These are phyloP conservation scores for Mitragyna speciosa DNA, from an alignment of 257 asterid species.

Conservation along the genomic window DNA sequence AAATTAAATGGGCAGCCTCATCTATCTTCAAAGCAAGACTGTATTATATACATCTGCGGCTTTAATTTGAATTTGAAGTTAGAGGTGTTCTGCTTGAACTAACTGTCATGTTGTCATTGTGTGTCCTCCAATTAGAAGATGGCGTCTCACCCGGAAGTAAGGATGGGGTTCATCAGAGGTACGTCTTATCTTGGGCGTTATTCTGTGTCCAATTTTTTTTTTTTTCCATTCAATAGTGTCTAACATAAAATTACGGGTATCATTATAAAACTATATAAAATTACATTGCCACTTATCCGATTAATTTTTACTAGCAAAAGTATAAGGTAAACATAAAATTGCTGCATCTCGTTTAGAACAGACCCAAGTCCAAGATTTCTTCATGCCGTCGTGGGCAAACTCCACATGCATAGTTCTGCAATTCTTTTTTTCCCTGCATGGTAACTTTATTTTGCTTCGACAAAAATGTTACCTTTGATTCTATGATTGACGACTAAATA, in stretches of 20 bases:
- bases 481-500: no score
- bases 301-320: no score
- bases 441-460: not conserved
- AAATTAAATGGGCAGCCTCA: not conserved
- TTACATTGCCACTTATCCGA: no score
- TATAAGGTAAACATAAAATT: no score
- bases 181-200: not conserved
- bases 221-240: no score
- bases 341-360: no score
- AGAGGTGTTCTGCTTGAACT: not conserved
- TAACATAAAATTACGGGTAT: no score
- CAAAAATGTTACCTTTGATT: no score
- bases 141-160: conserved; percentile 15
- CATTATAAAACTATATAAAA: no score
- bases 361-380: no score
- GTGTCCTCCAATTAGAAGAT: conserved; percentile 3
- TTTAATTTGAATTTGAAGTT: not conserved
- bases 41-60: not conserved
- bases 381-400: not conserved
- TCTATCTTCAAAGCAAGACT: not conserved
- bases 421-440: not conserved
- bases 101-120: not conserved
- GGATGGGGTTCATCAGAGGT: conserved; percentile 19
- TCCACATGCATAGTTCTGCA: not conserved
- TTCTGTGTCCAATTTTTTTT: no score